Base-by-base conservation (phyloP, 352 stramenopile genomes). In the Porosira glacialis region DNA sequence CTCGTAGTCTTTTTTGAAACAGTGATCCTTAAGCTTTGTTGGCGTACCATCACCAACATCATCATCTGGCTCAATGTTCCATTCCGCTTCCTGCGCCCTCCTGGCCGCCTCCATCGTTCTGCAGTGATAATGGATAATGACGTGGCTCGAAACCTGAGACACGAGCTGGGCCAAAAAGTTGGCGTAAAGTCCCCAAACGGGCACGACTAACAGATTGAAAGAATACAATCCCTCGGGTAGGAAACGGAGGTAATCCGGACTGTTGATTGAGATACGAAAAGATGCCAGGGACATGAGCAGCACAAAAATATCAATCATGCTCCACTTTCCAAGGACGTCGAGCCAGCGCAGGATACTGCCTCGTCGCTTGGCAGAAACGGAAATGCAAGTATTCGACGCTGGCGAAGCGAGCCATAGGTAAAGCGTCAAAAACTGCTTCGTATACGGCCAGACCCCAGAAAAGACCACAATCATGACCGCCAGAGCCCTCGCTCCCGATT, bases 81-180 rank as follows among this genome's bases (percentile, higher is more conserved):
- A 69, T 38, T 78, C 64, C 58, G 66, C 30, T 49, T 80, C 56
- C 59, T 80, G 64, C 3, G 30, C 15, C 0, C 45, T 2, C 28
- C 8, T 51, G 35, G 70, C 66, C 21, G 48, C 44, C 22, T 5
- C 45, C 11, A 61, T 41, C 22, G 61, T 83, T 62, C 75, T 76
- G n/a, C 82, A 64, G 59, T 91, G 85, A 49, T 87, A 91, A 47
- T 91, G 72, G 59, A 90, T 89, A 33, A 91, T 86, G 45, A 87
- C 60, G 59, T 91, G 85, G 49, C 70, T 87, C 19, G 75, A 86
- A 31, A 91, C 71, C 52, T 91, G 85, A 6, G 75, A 81, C 2
- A 90, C 39, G 11, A 91, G 56, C 64, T 90, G 81, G 8, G 85
- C 85, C 35, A 88, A 62, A 75, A 91, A 77, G 49, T 90, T 90